Percentiles rank a stretch among this genome's conserved stretches.
These are phyloP conservation scores for Thinopyrum obtusiflorum DNA, from an alignment of 202 grass and related monocot genomes.

Conservation along the genomic window DNA sequence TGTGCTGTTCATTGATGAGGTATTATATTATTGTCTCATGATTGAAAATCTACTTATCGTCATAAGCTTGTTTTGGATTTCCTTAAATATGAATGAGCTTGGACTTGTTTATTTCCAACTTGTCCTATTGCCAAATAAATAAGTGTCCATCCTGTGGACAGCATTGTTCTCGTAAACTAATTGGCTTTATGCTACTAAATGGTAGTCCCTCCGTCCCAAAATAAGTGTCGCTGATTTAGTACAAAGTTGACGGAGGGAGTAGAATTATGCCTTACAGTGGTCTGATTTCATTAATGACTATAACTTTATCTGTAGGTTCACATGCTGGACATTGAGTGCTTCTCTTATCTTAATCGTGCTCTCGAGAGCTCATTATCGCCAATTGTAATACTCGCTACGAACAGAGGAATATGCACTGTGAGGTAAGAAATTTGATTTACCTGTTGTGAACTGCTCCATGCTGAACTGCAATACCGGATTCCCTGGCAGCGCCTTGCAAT, in stretches of 20 bases:
- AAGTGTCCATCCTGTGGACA: background rate
- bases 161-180: background rate
- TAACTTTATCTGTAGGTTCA: slow-evolving; percentile 67
- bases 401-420: slow-evolving; percentile 92
- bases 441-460: slow-evolving; percentile 1
- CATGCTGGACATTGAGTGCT: slow-evolving; percentile 95
- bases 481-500: background rate
- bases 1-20: slow-evolving; percentile 96
- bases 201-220: background rate
- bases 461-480: slow-evolving; percentile 4
- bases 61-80: background rate
- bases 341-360: slow-evolving; percentile 96
- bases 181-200: background rate
- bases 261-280: background rate
- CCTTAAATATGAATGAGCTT: background rate
- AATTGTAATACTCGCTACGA: slow-evolving; percentile 91
- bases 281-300: background rate
- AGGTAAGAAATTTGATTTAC: slow-evolving; percentile 51
- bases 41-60: background rate
- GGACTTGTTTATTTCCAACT: background rate
- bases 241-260: too few species aligned
- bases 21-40: slow-evolving; percentile 35
- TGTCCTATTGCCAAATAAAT: background rate
- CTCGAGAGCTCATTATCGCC: slow-evolving; percentile 90
- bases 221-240: too few species aligned